Conservation (phyloP, 2,329 filamentous ascomycete species). For the Aspergillus fischeri region DNA sequence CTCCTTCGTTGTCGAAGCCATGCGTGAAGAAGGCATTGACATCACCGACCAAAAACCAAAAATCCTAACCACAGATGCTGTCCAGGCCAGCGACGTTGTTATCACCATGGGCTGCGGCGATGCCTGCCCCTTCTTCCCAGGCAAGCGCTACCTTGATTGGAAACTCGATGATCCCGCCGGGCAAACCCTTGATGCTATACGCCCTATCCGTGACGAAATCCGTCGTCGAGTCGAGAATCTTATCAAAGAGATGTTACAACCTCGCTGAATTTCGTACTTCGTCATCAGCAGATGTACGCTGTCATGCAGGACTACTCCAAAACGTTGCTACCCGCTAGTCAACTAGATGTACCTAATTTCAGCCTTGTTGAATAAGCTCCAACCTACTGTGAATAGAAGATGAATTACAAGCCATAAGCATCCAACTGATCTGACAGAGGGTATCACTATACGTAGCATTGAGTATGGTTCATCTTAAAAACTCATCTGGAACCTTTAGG, state of each 20-base stretch:
- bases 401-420: no score
- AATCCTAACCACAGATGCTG: constrained; percentile 19
- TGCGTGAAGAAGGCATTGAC: constrained; percentile 26
- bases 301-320: not conserved
- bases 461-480: no score
- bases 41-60: constrained; percentile 20
- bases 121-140: constrained; percentile 22
- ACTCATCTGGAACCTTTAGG: no score
- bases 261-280: constrained; percentile 1
- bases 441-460: no score
- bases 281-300: not conserved
- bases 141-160: constrained; percentile 26
- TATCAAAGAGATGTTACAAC: constrained; percentile 9
- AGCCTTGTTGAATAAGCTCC: no score
- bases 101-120: constrained; percentile 29
- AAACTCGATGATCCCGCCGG: constrained; percentile 23
- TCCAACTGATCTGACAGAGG: no score
- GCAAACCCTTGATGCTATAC: constrained; percentile 18
- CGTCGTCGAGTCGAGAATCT: constrained; percentile 16
- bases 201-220: constrained; percentile 20
- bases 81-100: constrained; percentile 21
- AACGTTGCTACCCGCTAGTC: no score
- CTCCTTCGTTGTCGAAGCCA: constrained; percentile 20
- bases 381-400: no score
- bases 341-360: no score